Evolutionary conservation across 202 grass and related monocot genomes (phyloP), one percentile per base, ranked within the genome.

Genomic region (Zizania palustris): DNA sequence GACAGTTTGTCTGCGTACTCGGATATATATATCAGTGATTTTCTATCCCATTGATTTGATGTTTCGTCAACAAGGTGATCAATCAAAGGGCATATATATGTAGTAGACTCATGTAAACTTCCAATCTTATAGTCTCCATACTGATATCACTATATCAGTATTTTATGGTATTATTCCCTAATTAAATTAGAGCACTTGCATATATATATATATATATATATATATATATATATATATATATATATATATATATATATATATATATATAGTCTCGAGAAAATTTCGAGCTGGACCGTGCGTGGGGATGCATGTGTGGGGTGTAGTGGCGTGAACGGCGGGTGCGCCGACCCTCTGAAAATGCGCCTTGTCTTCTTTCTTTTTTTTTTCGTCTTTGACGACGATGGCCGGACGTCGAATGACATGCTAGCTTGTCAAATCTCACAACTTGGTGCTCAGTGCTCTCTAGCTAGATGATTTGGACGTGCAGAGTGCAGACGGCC

Each of bases 401-500:
- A n/a, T 11, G 6, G 42, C 65, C 40, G 41, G 76, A 16, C 22
- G 51, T 28, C 28, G 51, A 69, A 42, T 63, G 68, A 42, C 61
- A 38, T 36, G 57, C 56, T n/a, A n/a, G n/a, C n/a, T 72, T 58
- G 42, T 54, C 73, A 67, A 82, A 34, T 4, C 71, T 45, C 74
- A 69, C 53, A 35, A 44, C 80, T 45, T 61, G 41, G 41, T 53
- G 60, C 72, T 71, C 19, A n/a, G n/a, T n/a, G n/a, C n/a, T n/a
- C n/a, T n/a, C n/a, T n/a, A n/a, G 22, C 55, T 80, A 14, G 66
- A 61, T 64, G 85, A 88, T 83, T 58, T 75, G 69, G 85, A 87
- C 75, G 28, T 28, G 28, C 28, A 28, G 28, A 28, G 63, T 78
- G 80, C 74, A 16, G 42, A 55, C 28, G 28, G n/a, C 6, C n/a